Conservation (phyloP, 2,329 filamentous ascomycete species). For the Exserohilum rostratum region DNA sequence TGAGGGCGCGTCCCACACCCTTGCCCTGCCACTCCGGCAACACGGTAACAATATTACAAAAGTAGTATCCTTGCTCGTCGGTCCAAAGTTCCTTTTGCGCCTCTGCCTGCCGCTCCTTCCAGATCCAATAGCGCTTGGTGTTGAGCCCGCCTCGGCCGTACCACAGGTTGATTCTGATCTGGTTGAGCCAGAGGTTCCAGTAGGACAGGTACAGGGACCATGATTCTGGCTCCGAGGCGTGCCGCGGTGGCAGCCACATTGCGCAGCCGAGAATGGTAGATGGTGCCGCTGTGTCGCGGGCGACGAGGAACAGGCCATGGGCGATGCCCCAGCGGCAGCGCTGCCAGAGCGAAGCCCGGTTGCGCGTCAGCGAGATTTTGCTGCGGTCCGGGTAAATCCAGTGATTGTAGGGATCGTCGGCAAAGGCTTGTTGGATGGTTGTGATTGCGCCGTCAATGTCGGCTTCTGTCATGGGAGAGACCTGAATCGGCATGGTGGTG, state of each 20-base stretch:
- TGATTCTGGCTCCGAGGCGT: slow-evolving; percentile 54
- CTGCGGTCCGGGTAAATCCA: slow-evolving; percentile 67
- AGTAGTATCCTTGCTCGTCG: slow-evolving; percentile 72
- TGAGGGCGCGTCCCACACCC: slow-evolving; percentile 69
- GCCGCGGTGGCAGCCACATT: slow-evolving; percentile 71
- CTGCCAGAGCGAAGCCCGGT: slow-evolving; percentile 67
- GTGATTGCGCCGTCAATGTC: slow-evolving; percentile 70
- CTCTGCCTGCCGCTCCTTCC: slow-evolving; percentile 69
- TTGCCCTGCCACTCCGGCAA: slow-evolving; percentile 68
- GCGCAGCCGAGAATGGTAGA: slow-evolving; percentile 69
- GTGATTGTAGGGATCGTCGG: slow-evolving; percentile 68
- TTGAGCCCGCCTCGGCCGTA: slow-evolving; percentile 73
- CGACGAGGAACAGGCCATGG: slow-evolving; percentile 72
- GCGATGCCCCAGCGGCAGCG: slow-evolving; percentile 74
- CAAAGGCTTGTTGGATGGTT: slow-evolving; percentile 70
- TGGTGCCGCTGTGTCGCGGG: slow-evolving; percentile 61
- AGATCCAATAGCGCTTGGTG: slow-evolving; percentile 72
- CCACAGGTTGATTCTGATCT: slow-evolving; percentile 70
- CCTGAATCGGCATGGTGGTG: slow-evolving; percentile 57
- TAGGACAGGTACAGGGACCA: slow-evolving; percentile 68
- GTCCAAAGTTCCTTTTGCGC: slow-evolving; percentile 69
- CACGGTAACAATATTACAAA: slow-evolving; percentile 77
- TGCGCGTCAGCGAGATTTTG: slow-evolving; percentile 61
- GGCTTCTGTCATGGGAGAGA: slow-evolving; percentile 60
- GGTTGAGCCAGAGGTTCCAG: slow-evolving; percentile 70